phyloP scores from a whole-genome alignment of 2,329 filamentous ascomycete genomes.

The Pseudogymnoascus sp. region DNA sequence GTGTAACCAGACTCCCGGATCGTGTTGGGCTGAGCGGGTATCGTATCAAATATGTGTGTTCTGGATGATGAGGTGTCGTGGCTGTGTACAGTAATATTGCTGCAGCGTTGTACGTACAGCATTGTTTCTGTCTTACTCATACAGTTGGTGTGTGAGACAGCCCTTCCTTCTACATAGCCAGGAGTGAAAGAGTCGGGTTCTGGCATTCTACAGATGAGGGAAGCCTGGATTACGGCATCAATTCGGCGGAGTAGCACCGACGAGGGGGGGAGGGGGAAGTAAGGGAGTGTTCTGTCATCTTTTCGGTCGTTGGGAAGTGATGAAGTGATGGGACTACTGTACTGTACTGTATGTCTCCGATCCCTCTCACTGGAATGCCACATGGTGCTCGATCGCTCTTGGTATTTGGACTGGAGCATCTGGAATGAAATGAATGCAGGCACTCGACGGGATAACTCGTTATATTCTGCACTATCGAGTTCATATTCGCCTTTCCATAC shows the following conservation, averaged over 20 bases:
- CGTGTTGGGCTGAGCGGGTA: no score
- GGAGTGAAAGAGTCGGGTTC: background rate
- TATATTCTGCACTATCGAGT: background rate
- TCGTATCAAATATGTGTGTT: no score
- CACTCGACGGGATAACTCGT: background rate
- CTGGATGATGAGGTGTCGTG: no score
- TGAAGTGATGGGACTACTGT: background rate
- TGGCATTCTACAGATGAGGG: background rate
- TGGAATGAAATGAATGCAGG: background rate
- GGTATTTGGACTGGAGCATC: background rate
- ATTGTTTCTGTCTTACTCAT: no score
- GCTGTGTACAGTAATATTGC: no score
- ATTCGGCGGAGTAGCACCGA: background rate
- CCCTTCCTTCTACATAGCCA: no score
- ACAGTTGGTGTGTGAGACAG: no score
- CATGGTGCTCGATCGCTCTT: background rate
- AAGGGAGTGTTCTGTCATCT: background rate
- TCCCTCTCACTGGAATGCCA: background rate
- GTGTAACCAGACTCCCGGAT: background rate
- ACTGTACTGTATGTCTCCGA: background rate
- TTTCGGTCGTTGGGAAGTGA: background rate
- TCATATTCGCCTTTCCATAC: background rate
- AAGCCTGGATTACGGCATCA: background rate
- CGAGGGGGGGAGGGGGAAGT: background rate
- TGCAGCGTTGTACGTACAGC: background rate